Conservation (phyloP, 257 asterid genomes). For the Solanum dulcamara region DNA sequence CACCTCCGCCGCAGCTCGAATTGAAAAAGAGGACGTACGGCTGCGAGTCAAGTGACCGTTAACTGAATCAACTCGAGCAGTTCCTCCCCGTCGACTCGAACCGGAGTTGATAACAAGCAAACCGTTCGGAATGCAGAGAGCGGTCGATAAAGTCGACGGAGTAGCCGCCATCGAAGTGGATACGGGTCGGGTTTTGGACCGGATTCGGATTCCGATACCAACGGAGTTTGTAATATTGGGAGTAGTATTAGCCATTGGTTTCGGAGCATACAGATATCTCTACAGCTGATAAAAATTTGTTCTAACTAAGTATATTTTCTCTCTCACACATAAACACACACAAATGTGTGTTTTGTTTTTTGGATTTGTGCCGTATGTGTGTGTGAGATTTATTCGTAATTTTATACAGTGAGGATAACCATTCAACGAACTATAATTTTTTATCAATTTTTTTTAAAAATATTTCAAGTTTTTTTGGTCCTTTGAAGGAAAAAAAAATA, state of each 20-base stretch:
- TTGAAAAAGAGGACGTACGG: background rate
- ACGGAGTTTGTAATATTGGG: background rate
- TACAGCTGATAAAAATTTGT: background rate
- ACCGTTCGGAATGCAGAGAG: background rate
- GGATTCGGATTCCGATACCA: conserved; percentile 1
- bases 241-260: conserved; percentile 21
- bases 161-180: background rate
- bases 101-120: background rate
- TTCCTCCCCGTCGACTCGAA: background rate
- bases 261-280: conserved; percentile 15
- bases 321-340: background rate
- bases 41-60: background rate
- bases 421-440: background rate
- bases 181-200: background rate
- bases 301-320: background rate
- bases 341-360: background rate
- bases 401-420: background rate
- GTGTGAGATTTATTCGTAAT: background rate
- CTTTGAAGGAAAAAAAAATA: background rate
- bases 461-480: background rate
- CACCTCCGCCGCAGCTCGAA: conserved; percentile 11
- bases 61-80: conserved; percentile 5
- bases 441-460: background rate
- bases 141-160: background rate
- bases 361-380: background rate